Evolutionary conservation across 2,329 filamentous ascomycete species (phyloP), one percentile per base, ranked within the genome.

Genomic region (Exophiala sideris): DNA sequence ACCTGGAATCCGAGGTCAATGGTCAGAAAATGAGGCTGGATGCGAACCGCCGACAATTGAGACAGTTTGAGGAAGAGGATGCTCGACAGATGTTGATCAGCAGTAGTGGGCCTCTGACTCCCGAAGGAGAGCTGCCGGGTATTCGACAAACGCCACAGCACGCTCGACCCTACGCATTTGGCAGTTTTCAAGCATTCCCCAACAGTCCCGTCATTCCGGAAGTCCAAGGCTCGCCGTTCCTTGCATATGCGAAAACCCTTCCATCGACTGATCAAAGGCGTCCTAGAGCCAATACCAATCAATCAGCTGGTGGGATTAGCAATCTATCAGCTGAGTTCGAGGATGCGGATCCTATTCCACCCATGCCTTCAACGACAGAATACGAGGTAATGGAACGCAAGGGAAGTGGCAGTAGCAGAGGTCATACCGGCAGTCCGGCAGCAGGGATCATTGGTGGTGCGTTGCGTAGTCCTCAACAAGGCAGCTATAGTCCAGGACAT

Each of bases 71-170:
- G 41, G 58, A 57, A 34, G 58, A 62, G 48, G 60, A 61, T 21
- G 74, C 76, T 52, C 72, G 76, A 42, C 71, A 74, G 52, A 73
- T 71, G 50, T 70, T 71, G 65, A 70, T 71, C 49, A 61, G 71
- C 60, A 73, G 71, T 40, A 68, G 68, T 48, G 73, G 71, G n/a
- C 72, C 73, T 33, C 64, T 76, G 45, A 84, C 81, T n/a, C 82
- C 82, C n/a, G 82, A 85, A 68, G 80, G 79, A 24, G 75, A 77
- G 32, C 68, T 84, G 11, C 79, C 81, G 20, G 79, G 79, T 52
- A 80, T 79, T 8, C 75, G 73, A 54, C 64, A 68, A 52, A 61
- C 69, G 35, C 61, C 70, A 14, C 59, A 62, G 35, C 48, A 54
- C 38, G 48, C 55, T 10, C 59, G 62, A 9, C 50, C 57, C 5